Conservation (phyloP, 1,284 basidiomycete species). For the Apiotrichum laibachii region DNA sequence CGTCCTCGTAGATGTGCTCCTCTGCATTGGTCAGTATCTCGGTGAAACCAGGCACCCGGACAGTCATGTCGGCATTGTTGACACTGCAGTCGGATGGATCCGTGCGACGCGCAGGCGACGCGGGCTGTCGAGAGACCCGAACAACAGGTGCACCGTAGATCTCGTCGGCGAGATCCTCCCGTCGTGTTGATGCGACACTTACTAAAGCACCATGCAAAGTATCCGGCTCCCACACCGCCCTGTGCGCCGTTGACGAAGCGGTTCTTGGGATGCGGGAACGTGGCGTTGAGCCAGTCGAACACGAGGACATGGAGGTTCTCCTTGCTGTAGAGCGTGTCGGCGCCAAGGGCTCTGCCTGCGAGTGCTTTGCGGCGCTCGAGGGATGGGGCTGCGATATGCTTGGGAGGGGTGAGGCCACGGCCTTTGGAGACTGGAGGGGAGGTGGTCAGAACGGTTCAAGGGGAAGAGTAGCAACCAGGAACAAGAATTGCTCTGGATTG, state of each 20-base stretch:
- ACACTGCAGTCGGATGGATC: no score
- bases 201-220: conserved; percentile 50
- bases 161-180: background rate
- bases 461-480: no score
- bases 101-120: no score
- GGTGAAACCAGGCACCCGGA: no score
- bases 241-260: conserved; percentile 44
- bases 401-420: conserved; percentile 31
- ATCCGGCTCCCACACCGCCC: conserved; percentile 46
- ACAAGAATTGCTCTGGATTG: no score
- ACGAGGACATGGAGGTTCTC: conserved; percentile 47
- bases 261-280: conserved; percentile 40
- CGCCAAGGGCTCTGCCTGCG: conserved; percentile 20
- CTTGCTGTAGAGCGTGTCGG: conserved; percentile 44
- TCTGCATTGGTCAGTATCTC: conserved; percentile 20
- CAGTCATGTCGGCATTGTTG: no score
- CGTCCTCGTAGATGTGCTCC: conserved; percentile 45
- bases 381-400: background rate
- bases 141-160: background rate
- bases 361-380: background rate
- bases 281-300: conserved; percentile 44
- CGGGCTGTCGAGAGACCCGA: no score
- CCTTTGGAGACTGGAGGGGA: conserved; percentile 42
- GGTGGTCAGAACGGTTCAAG: background rate
- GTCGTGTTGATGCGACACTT: conserved; percentile 13